phyloP scores from a whole-genome alignment of 148 eudicot genomes.

The Cornus florida region DNA sequence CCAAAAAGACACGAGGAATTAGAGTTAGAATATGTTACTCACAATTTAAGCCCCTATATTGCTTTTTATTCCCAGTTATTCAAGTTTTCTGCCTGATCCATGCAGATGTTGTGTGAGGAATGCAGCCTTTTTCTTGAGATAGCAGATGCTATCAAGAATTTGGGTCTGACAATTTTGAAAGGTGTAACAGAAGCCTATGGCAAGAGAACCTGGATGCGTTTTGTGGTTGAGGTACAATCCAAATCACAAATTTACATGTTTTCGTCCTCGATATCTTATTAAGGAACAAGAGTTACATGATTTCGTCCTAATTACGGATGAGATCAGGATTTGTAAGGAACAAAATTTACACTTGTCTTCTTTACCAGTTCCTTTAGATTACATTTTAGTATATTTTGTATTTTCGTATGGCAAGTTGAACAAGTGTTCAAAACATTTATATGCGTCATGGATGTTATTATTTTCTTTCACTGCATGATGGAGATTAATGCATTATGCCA shows the following conservation, averaged over 20 bases:
- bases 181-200: constrained; percentile 65
- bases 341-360: not conserved
- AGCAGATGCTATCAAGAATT: constrained; percentile 64
- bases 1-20: not conserved
- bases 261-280: not conserved
- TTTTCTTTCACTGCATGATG: not conserved
- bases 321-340: not conserved
- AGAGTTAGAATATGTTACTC: not conserved
- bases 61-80: not conserved
- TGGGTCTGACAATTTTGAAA: constrained; percentile 82
- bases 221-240: constrained; percentile 76
- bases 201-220: constrained; percentile 75
- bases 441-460: not conserved
- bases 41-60: not conserved
- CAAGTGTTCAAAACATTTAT: not conserved
- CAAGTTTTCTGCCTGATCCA: not conserved
- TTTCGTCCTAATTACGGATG: not conserved
- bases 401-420: too few relatives aligned
- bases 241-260: not conserved
- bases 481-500: not conserved
- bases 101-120: constrained; percentile 63
- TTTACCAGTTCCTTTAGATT: too few relatives aligned
- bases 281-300: not conserved
- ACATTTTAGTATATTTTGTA: too few relatives aligned
- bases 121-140: constrained; percentile 69